Evolutionary conservation across 371 early-diverging fungal species (phyloP), one percentile per base, ranked within the genome.

Genomic region (Apophysomyces elegans): DNA sequence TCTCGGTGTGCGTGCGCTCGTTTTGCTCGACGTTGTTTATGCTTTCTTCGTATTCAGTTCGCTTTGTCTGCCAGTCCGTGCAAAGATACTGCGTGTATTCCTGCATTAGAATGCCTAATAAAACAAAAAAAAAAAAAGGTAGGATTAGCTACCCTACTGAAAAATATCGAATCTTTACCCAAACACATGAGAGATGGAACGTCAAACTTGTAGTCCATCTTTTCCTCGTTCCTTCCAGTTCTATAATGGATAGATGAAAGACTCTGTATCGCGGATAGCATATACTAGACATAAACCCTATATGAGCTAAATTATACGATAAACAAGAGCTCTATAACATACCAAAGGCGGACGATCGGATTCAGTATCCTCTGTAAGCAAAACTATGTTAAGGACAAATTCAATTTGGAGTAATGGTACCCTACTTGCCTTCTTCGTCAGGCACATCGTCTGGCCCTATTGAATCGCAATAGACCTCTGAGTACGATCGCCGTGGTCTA

Each of bases 61-160:
- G 54, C 54, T 50, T 50, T 50, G 54, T 50, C 21, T 50, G 54
- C 54, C 54, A 50, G 0, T 50, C 54, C 9, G 54, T 50, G 9
- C 54, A 50, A 21, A 50, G n/a, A 50, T 50, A 50, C 21, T 50
- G 54, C 11, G 54, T 50, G 11, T 50, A 50, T 11, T 50, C 54
- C 21, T 50, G 54, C 54, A 50, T 50, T 9, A 50, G 54, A 50
- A 50, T 4, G 9, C 54, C 54, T 50, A 21, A 0, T 11, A 21
- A 9, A 26, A 1, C 26, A 26, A 26, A 26, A 26, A 26, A 1
- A 26, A 26, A 26, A 26, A 26, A n/a, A n/a, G n/a, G n/a, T 9
- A 18, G 16, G 21, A 2, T 50, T 50, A 50, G 7, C 11, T 18
- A 8, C 21, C 11, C 21, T 11, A 21, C n/a, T 26, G 21, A 5